Evolutionary conservation across 169 alveolate species (phyloP).

Genomic region (Hepatocystis sp.): DNA sequence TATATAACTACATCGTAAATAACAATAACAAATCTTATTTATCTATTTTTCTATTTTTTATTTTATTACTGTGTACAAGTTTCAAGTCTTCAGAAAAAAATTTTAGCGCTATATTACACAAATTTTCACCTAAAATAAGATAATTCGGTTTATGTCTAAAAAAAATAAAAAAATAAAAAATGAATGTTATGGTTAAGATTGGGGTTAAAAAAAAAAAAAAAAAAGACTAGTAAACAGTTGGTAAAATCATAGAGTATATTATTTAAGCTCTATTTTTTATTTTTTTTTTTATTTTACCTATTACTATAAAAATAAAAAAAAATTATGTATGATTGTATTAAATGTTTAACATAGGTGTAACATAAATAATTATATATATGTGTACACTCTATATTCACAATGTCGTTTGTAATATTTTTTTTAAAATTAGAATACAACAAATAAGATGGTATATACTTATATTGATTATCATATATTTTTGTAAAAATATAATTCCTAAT

Average conservation of each 20-base stretch:
- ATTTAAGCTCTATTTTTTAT: background rate
- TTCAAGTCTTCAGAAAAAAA: conserved; percentile 35
- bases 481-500: conserved; percentile 57
- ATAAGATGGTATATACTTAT: conserved; percentile 26
- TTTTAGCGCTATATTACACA: conserved; percentile 23
- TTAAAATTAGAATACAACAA: conserved; percentile 46
- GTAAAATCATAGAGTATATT: too few relatives aligned
- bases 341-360: conserved; percentile 26
- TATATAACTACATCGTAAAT: too few relatives aligned
- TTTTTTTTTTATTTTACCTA: conserved; percentile 18
- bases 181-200: too few relatives aligned
- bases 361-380: conserved; percentile 5
- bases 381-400: background rate
- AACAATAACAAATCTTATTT: too few relatives aligned
- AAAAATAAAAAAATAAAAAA: too few relatives aligned
- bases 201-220: too few relatives aligned
- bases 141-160: conserved; percentile 32
- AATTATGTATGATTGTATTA: conserved; percentile 41
- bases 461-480: conserved; percentile 34
- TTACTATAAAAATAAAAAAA: conserved; percentile 14
- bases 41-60: background rate
- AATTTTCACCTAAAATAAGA: conserved; percentile 37
- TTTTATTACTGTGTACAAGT: conserved; percentile 26
- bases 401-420: conserved; percentile 1
- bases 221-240: too few relatives aligned